These are phyloP conservation scores for Tolypocladium sp. DNA, from an alignment of 2,329 filamentous ascomycete species.

Conservation along the genomic window DNA sequence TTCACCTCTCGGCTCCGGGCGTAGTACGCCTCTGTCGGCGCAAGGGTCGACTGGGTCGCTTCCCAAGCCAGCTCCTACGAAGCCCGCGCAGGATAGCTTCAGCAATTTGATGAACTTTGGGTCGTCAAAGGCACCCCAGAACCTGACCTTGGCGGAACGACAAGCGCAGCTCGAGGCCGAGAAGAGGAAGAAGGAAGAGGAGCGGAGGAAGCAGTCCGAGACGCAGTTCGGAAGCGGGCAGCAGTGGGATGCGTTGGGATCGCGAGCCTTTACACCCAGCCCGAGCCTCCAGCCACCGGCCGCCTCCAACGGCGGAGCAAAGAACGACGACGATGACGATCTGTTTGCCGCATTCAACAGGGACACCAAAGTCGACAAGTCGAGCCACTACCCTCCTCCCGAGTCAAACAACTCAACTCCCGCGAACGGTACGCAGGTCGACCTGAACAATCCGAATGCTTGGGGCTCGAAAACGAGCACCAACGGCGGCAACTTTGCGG, in stretches of 20 bases:
- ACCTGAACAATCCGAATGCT: slow-evolving; percentile 44
- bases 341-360: slow-evolving; percentile 60
- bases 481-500: slow-evolving; percentile 28
- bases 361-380: slow-evolving; percentile 57
- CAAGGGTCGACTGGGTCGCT: slow-evolving; percentile 34
- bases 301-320: slow-evolving; percentile 6
- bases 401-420: slow-evolving; percentile 35
- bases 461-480: slow-evolving; percentile 30
- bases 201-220: slow-evolving; percentile 62
- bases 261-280: slow-evolving; percentile 33
- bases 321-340: slow-evolving; percentile 44
- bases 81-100: slow-evolving; percentile 62
- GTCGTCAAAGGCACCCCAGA: slow-evolving; percentile 51
- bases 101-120: slow-evolving; percentile 61
- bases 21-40: slow-evolving; percentile 45
- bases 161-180: slow-evolving; percentile 58
- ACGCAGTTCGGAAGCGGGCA: slow-evolving; percentile 67
- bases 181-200: slow-evolving; percentile 64
- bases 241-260: slow-evolving; percentile 68
- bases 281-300: slow-evolving; percentile 14
- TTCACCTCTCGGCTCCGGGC: slow-evolving; percentile 45
- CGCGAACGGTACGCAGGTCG: slow-evolving; percentile 31
- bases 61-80: slow-evolving; percentile 36
- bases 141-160: slow-evolving; percentile 69
- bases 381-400: slow-evolving; percentile 53